Base-by-base conservation (phyloP, 305 asterid species). In the Ilex paraguariensis region DNA sequence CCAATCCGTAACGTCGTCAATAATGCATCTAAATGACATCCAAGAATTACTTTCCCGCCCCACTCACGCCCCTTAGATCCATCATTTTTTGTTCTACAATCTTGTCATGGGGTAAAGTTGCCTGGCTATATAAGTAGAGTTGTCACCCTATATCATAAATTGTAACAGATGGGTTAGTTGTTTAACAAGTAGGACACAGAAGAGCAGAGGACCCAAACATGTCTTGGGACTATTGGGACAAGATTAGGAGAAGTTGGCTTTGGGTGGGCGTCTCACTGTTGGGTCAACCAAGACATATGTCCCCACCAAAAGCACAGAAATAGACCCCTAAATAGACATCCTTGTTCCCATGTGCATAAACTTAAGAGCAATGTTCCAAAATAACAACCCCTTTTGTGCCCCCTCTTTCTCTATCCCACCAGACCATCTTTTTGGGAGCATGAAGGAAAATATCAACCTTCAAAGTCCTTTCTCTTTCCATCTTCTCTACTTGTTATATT, bases 141-240 rank as follows among this genome's bases (percentile, higher is more conserved):
- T 1, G 28, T 21, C 28, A 21, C 28, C 1, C 28, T 21, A 21
- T 2, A 36, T 36, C 42, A 36, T 36, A 36, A 36, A 8, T 8
- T 36, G 9, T 36, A 36, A 36, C 6, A 36, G 42, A 36, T 36
- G 9, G 42, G 42, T 44, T 51, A 54, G 59, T 64, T 59, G 5
- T 7, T 12, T 63, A 68, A 66, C 64, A n/a, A 6, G 72, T 62
- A 68, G 80, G 84, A 60, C 80, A 82, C 78, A 67, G 66, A 65
- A 67, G 73, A 75, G 71, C 78, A 71, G 74, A 73, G 58, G 61
- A 75, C 80, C 72, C 72, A 57, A 77, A 77, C 82, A 77, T 80
- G 82, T 80, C 80, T 57, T 70, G 76, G 78, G 74, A 80, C 39
- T 77, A 72, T 76, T 77, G 68, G 16, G 85, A 80, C 85, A 79